These are phyloP conservation scores for Umbilicus rupestris DNA, from an alignment of 164 flowering plant species.

Conservation along the genomic window DNA sequence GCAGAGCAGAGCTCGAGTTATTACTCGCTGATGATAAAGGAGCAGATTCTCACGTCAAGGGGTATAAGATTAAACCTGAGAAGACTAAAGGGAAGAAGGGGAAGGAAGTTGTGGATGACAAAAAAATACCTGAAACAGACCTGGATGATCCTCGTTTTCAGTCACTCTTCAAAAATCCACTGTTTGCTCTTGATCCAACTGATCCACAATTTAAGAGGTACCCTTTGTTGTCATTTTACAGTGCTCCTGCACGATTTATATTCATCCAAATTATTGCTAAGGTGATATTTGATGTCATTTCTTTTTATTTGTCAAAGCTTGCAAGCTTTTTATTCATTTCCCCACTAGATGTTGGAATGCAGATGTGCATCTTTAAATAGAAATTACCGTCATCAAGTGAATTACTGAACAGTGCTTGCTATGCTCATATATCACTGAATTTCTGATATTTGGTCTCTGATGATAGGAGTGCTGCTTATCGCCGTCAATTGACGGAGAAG, in stretches of 20 bases:
- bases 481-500: slow-evolving; percentile 43
- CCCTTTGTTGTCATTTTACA: background rate
- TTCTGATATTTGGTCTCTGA: slow-evolving; percentile 8
- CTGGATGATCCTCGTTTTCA: slow-evolving; percentile 68
- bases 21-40: slow-evolving; percentile 72
- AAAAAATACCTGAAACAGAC: slow-evolving; percentile 48
- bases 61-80: slow-evolving; percentile 66
- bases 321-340: background rate
- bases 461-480: slow-evolving; percentile 80
- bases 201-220: slow-evolving; percentile 89
- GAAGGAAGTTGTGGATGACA: slow-evolving; percentile 39
- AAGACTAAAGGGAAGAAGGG: slow-evolving; percentile 51
- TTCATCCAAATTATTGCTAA: background rate
- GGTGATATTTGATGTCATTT: background rate
- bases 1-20: slow-evolving; percentile 78
- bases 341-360: background rate
- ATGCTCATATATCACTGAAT: no score
- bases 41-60: slow-evolving; percentile 37
- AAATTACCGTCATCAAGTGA: background rate
- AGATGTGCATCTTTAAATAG: background rate
- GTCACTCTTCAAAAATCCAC: slow-evolving; percentile 39
- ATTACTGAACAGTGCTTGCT: no score
- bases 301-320: background rate
- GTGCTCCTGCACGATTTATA: background rate
- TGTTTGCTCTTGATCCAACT: slow-evolving; percentile 82